Evolutionary conservation across 805 yeast species (phyloP), one percentile per base, ranked within the genome.

Genomic region (Barnettozyma salicaria): DNA sequence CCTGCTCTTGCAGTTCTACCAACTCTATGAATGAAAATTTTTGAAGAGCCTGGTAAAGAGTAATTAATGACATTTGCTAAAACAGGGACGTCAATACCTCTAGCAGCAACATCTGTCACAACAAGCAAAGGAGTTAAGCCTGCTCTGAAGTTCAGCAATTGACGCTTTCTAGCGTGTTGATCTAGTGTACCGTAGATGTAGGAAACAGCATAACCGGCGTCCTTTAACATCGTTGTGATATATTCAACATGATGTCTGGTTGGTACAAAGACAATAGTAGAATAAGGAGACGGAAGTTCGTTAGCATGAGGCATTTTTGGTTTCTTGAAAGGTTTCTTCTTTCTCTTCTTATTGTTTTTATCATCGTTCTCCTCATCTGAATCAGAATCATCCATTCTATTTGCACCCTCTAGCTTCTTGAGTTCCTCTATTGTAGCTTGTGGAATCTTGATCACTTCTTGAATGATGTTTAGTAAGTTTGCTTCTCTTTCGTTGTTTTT

Each of bases 1-100:
- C 99, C 99, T 7, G 98, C 98, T 72, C 99, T 83, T 9, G 98
- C 99, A 31, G 99, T 92, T 72, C 99, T 80, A 60, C 99, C 99
- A 32, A 92, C 97, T 64, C 99, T 78, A 63, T 92, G 99, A 39
- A 92, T 75, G 61, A 92, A 92, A 41, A 90, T 83, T 61, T 94
- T 92, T 4, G 97, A 87, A 2, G 94, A 80, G 1, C 87, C 82
- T 9, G 97, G 97, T 42, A 92, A 68, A 1, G 96, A 78, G 60
- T 75, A 92, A 59, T 92, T 92, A 49, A 92, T 73, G 36, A 92
- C 99, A 55, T 94, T 89, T 6, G 97, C 96, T 55, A 92, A 72
- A 39, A 92, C 79, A 0, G 98, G 98, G 47, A 92, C 86, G 76
- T 94, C 99, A 44, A 92, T 88, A 78, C 98, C 98, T 68, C 98